phyloP scores from a whole-genome alignment of 1,139 yeast species.

The Saccharomyces hybrid region DNA sequence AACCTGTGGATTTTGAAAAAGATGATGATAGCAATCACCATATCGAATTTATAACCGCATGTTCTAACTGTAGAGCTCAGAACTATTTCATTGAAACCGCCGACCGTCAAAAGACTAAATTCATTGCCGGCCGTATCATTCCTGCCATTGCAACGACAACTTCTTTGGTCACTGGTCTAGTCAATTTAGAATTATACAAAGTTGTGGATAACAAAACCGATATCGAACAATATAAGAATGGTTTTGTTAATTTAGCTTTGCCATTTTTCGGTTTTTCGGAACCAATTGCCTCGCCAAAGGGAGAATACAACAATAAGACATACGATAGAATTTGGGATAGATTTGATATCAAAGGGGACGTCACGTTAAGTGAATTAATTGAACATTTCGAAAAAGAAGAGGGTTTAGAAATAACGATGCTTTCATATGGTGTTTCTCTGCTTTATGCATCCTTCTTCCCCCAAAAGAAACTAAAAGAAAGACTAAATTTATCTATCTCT shows the following conservation, averaged over 20 bases:
- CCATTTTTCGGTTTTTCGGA: conserved; percentile 97
- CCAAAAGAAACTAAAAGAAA: conserved; percentile 77
- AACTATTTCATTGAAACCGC: conserved; percentile 81
- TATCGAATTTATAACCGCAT: conserved; percentile 93
- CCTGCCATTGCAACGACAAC: conserved; percentile 99
- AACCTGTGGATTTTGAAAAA: conserved; percentile 89
- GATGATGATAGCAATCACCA: conserved; percentile 97
- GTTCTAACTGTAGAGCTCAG: conserved; percentile 90
- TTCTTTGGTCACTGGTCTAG: conserved; percentile 91
- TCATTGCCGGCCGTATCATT: conserved; percentile 88
- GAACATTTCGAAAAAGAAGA: conserved; percentile 73
- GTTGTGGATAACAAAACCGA: conserved; percentile 66
- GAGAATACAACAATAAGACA: conserved; percentile 69
- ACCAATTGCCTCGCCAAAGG: conserved; percentile 80
- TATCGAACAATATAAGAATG: conserved; percentile 88
- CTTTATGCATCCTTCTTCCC: conserved; percentile 93
- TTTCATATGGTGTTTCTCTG: conserved; percentile 83
- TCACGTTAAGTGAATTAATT: conserved; percentile 68
- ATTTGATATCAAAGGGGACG: conserved; percentile 71
- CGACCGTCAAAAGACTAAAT: conserved; percentile 68
- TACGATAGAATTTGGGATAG: conserved; percentile 95
- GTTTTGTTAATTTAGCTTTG: conserved; percentile 86
- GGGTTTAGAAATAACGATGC: conserved; percentile 82
- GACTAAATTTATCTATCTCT: conserved; percentile 60
- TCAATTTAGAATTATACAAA: conserved; percentile 85